Base-by-base conservation (phyloP, 2,329 filamentous ascomycete genomes). In the Neonectria faginata region DNA sequence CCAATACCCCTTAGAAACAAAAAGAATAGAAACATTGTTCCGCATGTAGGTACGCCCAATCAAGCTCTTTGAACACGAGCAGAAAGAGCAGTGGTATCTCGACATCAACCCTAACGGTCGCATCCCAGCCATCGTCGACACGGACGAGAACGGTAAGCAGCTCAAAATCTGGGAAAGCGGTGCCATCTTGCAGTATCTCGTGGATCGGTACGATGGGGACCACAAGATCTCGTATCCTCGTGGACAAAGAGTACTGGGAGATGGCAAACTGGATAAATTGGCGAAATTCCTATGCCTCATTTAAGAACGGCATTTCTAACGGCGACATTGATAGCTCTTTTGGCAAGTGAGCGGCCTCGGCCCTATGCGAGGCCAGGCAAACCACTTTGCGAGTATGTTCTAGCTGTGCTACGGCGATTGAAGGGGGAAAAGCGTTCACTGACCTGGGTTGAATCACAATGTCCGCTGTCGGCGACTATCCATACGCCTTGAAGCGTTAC, bases 71-170 rank as follows among this genome's bases (percentile, higher is more conserved):
- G 91, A 91, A 67, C 92, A 93, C 77, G 86, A 83, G n/a, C 93
- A 96, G 73, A 97, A 95, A 76, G 82, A 95, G 78, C 88, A 88
- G 16, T 97, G 92, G 93, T 97, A 95, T 80, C 86, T 97, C 27
- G 89, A 90, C 55, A 97, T 97, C 81, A 97, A 97, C 80, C 94
- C 94, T 68, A 97, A 97, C 78, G 94, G 94, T 68, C 91, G 94
- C 70, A 97, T 97, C 72, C 94, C 94, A 4, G 94, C 94, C 61
- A 74, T 97, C 54, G 96, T 92, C 8, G 94, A 97, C 79, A 92
- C 85, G 6, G 90, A 92, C 77, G 83, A 84, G 5, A 89, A 96
- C 76, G 92, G 92, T 70, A 82, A 91, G 76, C 82, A 84, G 33
- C 93, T 97, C 76, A 85, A 86, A 60, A 78, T 97, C n/a, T 97